Percentiles rank a stretch among this genome's conserved stretches.
Evolutionary conservation across 345 rosid genomes (phyloP).

Genomic region (Kernera saxatilis): DNA sequence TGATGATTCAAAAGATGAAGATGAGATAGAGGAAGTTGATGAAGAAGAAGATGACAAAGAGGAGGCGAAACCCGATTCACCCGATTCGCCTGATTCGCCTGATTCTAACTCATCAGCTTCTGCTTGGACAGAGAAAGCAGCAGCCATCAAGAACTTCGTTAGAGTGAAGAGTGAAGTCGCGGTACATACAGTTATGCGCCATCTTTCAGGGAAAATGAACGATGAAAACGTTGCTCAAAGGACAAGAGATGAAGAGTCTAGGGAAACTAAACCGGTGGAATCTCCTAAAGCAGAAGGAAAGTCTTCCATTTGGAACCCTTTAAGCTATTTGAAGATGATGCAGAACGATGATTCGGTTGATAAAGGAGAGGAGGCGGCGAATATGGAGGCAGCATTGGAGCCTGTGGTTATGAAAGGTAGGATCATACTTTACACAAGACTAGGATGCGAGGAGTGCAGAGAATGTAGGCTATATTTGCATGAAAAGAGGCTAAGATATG

Average conservation of each 20-base stretch:
- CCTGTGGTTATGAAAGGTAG: conserved; percentile 60
- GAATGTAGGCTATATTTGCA: conserved; percentile 55
- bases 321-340: conserved; percentile 46
- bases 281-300: conserved; percentile 39
- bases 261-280: conserved; percentile 30
- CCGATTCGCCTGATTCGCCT: conserved; percentile 18
- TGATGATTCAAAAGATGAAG: conserved; percentile 21
- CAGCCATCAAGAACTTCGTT: conserved; percentile 57
- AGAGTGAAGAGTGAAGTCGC: conserved; percentile 58
- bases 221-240: conserved; percentile 20
- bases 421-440: conserved; percentile 58
- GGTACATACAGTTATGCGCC: conserved; percentile 52
- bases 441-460: conserved; percentile 61
- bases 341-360: conserved; percentile 37
- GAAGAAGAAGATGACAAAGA: conserved; percentile 37
- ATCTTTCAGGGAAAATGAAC: conserved; percentile 43
- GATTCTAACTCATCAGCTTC: conserved; percentile 38
- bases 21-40: conserved; percentile 17
- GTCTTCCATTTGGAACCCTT: conserved; percentile 58
- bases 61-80: conserved; percentile 44
- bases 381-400: conserved; percentile 28
- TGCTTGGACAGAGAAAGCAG: conserved; percentile 69
- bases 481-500: conserved; percentile 60
- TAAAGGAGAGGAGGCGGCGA: conserved; percentile 23
- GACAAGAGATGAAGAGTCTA: conserved; percentile 26